Conservation (phyloP, 768 basidiomycete species). For the Pleurotus djamor region DNA sequence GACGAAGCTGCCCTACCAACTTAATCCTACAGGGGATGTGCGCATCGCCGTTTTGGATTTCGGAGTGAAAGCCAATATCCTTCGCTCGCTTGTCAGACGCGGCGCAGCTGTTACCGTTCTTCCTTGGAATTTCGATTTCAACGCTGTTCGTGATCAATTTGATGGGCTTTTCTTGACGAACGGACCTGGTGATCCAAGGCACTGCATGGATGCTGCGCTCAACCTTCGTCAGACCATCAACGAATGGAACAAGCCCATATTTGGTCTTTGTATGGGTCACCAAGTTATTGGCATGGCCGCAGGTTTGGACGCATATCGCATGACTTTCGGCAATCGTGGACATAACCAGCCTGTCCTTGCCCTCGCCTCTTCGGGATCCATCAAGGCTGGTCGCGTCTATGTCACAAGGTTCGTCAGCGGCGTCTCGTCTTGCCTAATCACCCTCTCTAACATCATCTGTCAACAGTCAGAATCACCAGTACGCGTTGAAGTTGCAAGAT, state of each 20-base stretch:
- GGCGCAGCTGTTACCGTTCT: slow-evolving; percentile 92
- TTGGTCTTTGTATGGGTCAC: slow-evolving; percentile 99
- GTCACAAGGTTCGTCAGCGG: slow-evolving; percentile 82
- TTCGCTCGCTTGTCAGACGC: slow-evolving; percentile 88
- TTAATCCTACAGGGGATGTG: slow-evolving; percentile 86
- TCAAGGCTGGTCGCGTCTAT: slow-evolving; percentile 95
- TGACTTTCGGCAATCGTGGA: slow-evolving; percentile 99
- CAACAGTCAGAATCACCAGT: slow-evolving; percentile 92
- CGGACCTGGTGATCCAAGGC: slow-evolving; percentile 92
- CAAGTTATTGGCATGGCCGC: slow-evolving; percentile 98
- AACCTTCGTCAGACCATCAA: slow-evolving; percentile 78
- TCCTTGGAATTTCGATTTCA: slow-evolving; percentile 98
- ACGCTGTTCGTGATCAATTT: slow-evolving; percentile 82
- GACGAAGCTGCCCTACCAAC: slow-evolving; percentile 76
- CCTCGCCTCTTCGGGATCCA: slow-evolving; percentile 88
- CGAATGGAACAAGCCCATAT: slow-evolving; percentile 93
- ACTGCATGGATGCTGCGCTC: slow-evolving; percentile 82
- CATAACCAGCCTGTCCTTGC: slow-evolving; percentile 99
- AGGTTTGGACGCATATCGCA: slow-evolving; percentile 93
- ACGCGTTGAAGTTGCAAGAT: slow-evolving; percentile 91
- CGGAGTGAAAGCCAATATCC: slow-evolving; percentile 96
- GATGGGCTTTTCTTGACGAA: slow-evolving; percentile 97
- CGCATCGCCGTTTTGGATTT: slow-evolving; percentile 97
- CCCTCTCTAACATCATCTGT: not conserved
- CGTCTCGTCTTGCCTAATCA: not conserved